Base-by-base conservation (phyloP, 1,139 yeast genomes). In the Zhuliangozyma parablackwelliae region DNA sequence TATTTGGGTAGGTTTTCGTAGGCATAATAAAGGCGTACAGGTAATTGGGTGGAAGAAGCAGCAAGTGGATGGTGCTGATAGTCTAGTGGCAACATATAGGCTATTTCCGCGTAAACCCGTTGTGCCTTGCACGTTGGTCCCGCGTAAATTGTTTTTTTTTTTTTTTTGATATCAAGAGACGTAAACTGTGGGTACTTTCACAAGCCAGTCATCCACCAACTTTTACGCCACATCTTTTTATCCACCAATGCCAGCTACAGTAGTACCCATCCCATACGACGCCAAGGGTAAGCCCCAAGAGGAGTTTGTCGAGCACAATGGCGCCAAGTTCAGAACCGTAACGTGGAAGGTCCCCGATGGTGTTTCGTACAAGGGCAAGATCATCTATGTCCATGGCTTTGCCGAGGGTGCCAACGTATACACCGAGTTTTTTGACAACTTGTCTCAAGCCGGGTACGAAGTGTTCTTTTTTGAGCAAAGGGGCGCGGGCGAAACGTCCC, bases 381-480 rank as follows among this genome's bases (percentile, higher is more conserved):
- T 86, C 7, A 43, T 88, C 5, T 72, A 75, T 43, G 81, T 86
- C 16, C 96, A 86, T 57, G 97, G 97, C 0, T 89, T 88, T 58
- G 75, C 82, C 20, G 97, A 90, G 54, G 75, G 73, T 42, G 64
- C 77, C 8, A 53, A 54, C 10, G 43, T 78, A 3, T 87, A 83
- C 53, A 65, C 70, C 31, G 75, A 78, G 38, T 58, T 77, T 32
- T 79, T 80, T 58, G 89, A 86, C 45, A 61, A 65, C 6, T 57
- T 88, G 35, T 68, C 81, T 2, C 56, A 55, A 25, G 49, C 53
- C 5, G 97, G 97, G 2, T 85, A 77, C 56, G 95, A 86, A 48
- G 73, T 81, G 3, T 81, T 82, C 52, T 77, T 77, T 48, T 90
- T 79, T 56, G 96, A 87, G 55, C 96, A 88, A 61, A 75, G 97